Conservation (phyloP, 257 asterid species). For the Agastache rugosa region DNA sequence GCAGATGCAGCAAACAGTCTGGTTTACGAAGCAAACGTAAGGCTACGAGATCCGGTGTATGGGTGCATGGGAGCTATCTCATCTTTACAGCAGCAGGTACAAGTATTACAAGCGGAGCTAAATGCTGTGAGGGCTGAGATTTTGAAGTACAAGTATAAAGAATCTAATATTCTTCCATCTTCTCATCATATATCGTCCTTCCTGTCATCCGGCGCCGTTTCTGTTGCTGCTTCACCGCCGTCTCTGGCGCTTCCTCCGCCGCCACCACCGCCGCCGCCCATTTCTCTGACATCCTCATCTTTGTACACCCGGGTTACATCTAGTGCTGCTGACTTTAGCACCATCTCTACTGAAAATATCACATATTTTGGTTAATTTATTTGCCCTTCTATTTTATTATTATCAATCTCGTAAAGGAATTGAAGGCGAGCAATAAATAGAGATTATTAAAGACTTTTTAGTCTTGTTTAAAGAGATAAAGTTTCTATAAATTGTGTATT, state of each 20-base stretch:
- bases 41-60: slow-evolving; percentile 84
- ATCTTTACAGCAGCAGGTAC: slow-evolving; percentile 70
- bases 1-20: slow-evolving; percentile 84
- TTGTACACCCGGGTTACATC: slow-evolving; percentile 54
- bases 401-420: background rate
- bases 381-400: slow-evolving; percentile 30
- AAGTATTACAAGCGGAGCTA: slow-evolving; percentile 61
- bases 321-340: slow-evolving; percentile 53
- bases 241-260: slow-evolving; percentile 14
- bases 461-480: slow-evolving; percentile 17
- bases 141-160: slow-evolving; percentile 59
- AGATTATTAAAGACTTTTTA: slow-evolving; percentile 30
- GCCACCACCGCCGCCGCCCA: slow-evolving; percentile 32
- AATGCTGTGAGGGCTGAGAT: slow-evolving; percentile 64
- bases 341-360: slow-evolving; percentile 54
- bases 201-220: slow-evolving; percentile 53
- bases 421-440: slow-evolving; percentile 36
- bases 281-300: slow-evolving; percentile 43
- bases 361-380: slow-evolving; percentile 63
- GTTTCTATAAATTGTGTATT: slow-evolving; percentile 28
- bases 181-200: slow-evolving; percentile 41
- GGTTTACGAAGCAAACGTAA: slow-evolving; percentile 80
- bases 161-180: slow-evolving; percentile 42
- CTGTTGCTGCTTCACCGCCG: slow-evolving; percentile 50
- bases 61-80: slow-evolving; percentile 94